Base-by-base conservation (phyloP, 129 eudicot species). In the Centrapalus pauciflorus region DNA sequence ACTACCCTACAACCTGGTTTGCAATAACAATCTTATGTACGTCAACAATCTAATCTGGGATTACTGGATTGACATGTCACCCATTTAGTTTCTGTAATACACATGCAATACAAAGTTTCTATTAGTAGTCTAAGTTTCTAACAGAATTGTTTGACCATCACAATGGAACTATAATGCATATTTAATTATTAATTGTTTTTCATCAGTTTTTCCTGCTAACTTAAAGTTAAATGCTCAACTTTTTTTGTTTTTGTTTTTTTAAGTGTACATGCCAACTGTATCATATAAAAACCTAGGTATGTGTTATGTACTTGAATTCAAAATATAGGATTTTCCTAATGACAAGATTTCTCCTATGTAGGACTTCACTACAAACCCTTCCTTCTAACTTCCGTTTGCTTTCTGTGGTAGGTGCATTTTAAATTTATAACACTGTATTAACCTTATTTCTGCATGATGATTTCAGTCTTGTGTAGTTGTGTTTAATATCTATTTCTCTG, bases 301-400 rank as follows among this genome's bases (percentile, higher is more conserved):
- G 29, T 5, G 17, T 20, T 29, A n/a, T 4, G 23, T 55, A 27
- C 23, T 2, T 55, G 61, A 55, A 25, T 55, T 13, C 7, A 14
- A 54, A 1, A 55, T 28, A 55, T 4, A 7, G 20, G 28, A 10
- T 26, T n/a, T 55, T 26, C 5, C 63, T 5, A 28, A 52, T 73
- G 13, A 64, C 78, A 54, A 64, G 35, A 29, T 73, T 64, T 45
- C 7, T 41, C 26, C 19, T 11, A 4, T 71, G 81, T 87, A 85
- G 96, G 81, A 68, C 88, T 24, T 65, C 81, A 27, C 66, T 89
- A 33, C 94, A 85, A 79, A 78, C 81, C 73, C 92, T 89, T 71
- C 94, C 96, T 43, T 79, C 93, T 52, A 81, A 89, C 46, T 89
- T 89, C 49, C 82, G 78, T 46, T 75, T 89, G 77, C 82, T 89